phyloP scores from a whole-genome alignment of 2,329 filamentous ascomycete genomes.

The Ilyonectria destructans region DNA sequence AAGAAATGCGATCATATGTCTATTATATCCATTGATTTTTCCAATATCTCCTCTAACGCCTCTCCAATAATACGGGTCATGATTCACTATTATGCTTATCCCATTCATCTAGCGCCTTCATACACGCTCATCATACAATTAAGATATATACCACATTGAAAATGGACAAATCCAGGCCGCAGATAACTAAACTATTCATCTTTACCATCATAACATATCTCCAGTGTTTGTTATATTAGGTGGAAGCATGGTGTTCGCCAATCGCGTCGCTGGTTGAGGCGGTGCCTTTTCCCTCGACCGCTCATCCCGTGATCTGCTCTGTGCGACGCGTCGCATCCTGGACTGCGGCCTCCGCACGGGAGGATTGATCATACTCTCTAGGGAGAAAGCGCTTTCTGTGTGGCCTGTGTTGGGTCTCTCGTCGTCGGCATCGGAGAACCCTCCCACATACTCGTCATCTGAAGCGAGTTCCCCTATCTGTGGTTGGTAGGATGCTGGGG shows the following conservation, averaged over 20 bases:
- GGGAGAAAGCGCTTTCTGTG: conserved; percentile 67
- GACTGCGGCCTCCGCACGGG: conserved; percentile 71
- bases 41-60: conserved; percentile 5
- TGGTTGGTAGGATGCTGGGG: conserved; percentile 69
- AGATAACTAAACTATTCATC: background rate
- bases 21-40: conserved; percentile 20
- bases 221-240: conserved; percentile 55
- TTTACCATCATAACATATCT: conserved; percentile 53
- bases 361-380: conserved; percentile 75
- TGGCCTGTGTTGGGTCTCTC: conserved; percentile 62
- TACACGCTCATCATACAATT: conserved; percentile 36
- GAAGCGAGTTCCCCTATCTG: conserved; percentile 76
- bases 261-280: conserved; percentile 60
- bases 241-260: conserved; percentile 55
- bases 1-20: conserved; percentile 10
- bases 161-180: conserved; percentile 8
- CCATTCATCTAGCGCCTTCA: conserved; percentile 9
- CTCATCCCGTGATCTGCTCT: conserved; percentile 55
- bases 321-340: conserved; percentile 51
- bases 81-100: conserved; percentile 13
- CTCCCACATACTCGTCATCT: conserved; percentile 82
- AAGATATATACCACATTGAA: conserved; percentile 24
- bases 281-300: conserved; percentile 54
- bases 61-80: conserved; percentile 20
- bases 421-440: conserved; percentile 85